Evolutionary conservation across 345 rosid species (phyloP).

Genomic region (Noccaea bulbosa): DNA sequence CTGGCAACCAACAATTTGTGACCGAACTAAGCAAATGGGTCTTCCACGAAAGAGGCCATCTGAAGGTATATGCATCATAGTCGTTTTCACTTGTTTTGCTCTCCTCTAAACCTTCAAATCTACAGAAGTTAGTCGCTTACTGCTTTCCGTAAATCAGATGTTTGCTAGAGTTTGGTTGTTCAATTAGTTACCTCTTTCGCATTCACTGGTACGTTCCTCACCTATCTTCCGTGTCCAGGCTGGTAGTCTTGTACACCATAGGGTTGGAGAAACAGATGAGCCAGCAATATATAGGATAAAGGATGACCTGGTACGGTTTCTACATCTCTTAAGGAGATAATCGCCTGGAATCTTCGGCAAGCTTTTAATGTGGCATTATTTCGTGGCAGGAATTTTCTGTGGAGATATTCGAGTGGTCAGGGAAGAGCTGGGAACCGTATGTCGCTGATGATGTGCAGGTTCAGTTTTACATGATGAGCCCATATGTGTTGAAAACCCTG

Average conservation of each 20-base stretch:
- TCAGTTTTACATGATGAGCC: conserved; percentile 84
- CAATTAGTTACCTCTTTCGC: neutral
- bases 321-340: conserved; percentile 12
- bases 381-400: conserved; percentile 58
- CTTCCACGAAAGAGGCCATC: conserved; percentile 76
- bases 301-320: conserved; percentile 60
- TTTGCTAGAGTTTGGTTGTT: conserved; percentile 26
- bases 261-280: conserved; percentile 64
- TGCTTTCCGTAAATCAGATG: conserved; percentile 4
- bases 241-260: conserved; percentile 54
- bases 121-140: conserved; percentile 3
- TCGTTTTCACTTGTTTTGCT: conserved; percentile 20
- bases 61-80: conserved; percentile 50
- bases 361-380: conserved; percentile 11
- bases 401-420: conserved; percentile 73
- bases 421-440: conserved; percentile 75
- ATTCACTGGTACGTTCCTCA: conserved; percentile 26
- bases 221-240: conserved; percentile 48
- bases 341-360: conserved; percentile 17
- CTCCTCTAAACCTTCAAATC: neutral
- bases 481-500: conserved; percentile 66
- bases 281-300: conserved; percentile 69
- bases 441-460: conserved; percentile 69
- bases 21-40: conserved; percentile 79
- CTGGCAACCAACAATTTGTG: conserved; percentile 70